These are phyloP conservation scores for Aureobasidium sp. DNA, from an alignment of 2,329 filamentous ascomycete species.

Conservation along the genomic window DNA sequence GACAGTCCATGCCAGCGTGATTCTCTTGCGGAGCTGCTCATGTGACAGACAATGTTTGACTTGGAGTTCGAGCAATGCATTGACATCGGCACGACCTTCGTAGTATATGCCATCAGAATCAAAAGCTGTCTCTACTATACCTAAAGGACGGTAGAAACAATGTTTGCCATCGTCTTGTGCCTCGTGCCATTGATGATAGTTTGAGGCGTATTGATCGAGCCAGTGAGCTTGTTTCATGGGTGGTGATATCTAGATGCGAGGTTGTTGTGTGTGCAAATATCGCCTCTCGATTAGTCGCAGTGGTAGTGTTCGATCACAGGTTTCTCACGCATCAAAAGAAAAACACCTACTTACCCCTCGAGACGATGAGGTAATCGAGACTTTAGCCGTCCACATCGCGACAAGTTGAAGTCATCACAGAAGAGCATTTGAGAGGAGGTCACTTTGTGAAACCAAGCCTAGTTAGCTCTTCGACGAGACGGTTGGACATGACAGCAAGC, in stretches of 20 bases:
- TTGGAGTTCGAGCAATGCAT: conserved; percentile 29
- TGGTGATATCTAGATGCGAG: background rate
- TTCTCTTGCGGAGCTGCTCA: conserved; percentile 19
- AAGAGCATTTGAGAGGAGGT: background rate
- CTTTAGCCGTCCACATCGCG: background rate
- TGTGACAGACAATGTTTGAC: conserved; percentile 23
- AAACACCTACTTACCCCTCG: background rate
- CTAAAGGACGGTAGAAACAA: conserved; percentile 30
- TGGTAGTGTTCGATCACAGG: background rate
- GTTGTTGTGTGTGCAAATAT: background rate
- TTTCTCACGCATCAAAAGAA: background rate
- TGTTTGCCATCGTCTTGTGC: conserved; percentile 14
- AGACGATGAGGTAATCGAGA: conserved; percentile 7
- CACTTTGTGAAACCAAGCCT: background rate
- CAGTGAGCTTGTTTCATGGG: conserved; percentile 21
- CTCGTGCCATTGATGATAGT: conserved; percentile 30
- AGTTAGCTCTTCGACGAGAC: background rate
- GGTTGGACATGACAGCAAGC: background rate
- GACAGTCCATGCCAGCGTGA: conserved; percentile 13
- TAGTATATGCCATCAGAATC: conserved; percentile 35
- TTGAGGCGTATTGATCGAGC: conserved; percentile 32
- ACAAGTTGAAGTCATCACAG: background rate
- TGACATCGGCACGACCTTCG: conserved; percentile 39
- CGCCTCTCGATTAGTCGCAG: background rate
- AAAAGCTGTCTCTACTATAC: conserved; percentile 36